Percentiles rank a stretch among this genome's conserved stretches.
Conservation (phyloP, 2,329 filamentous ascomycete species). For the Massarina eburnea region DNA sequence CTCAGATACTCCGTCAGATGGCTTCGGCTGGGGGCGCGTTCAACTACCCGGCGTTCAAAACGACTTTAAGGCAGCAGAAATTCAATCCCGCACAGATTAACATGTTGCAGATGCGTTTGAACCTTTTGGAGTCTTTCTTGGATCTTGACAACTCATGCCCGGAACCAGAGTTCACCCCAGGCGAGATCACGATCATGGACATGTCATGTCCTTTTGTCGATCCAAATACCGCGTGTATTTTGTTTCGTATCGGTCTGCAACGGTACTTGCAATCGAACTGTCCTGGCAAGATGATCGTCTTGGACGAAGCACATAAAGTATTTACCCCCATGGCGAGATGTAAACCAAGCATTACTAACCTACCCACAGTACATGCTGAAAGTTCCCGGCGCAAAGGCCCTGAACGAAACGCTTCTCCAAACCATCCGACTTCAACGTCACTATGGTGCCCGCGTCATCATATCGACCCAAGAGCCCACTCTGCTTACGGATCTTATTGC, state of each 20-base stretch:
- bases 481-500: constrained; percentile 69
- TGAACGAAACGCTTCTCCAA: constrained; percentile 64
- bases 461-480: constrained; percentile 78
- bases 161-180: constrained; percentile 38
- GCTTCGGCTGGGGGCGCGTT: constrained; percentile 55
- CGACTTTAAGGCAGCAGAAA: constrained; percentile 9
- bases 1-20: constrained; percentile 57
- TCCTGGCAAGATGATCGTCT: constrained; percentile 61
- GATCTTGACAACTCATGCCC: constrained; percentile 25
- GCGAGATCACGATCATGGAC: constrained; percentile 67
- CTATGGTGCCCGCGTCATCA: constrained; percentile 64
- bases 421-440: constrained; percentile 73
- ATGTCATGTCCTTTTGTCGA: constrained; percentile 73
- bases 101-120: constrained; percentile 62
- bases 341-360: constrained; percentile 2
- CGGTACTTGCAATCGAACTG: constrained; percentile 59
- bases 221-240: constrained; percentile 64
- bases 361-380: constrained; percentile 58
- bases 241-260: constrained; percentile 72
- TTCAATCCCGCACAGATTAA: constrained; percentile 48
- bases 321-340: neutral
- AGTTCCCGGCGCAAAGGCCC: constrained; percentile 54
- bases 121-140: constrained; percentile 67
- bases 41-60: constrained; percentile 47
- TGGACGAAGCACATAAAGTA: constrained; percentile 78